Evolutionary conservation across 805 yeast species (phyloP).

Genomic region (Wickerhamia fluorescens): DNA sequence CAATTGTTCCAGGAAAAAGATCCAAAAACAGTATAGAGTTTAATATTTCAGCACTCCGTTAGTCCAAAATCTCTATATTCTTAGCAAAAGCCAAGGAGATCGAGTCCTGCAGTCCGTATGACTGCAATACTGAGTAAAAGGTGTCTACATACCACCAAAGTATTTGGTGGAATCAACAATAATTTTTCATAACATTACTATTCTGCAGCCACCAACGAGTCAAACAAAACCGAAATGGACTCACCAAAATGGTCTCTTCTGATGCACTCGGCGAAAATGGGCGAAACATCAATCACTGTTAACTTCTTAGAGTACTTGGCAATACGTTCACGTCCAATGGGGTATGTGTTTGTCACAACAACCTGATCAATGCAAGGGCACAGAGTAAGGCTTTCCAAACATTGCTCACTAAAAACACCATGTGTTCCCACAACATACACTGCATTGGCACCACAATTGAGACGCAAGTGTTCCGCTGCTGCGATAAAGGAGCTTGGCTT

Average conservation of each 20-base stretch:
- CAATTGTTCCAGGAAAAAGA: too few species aligned
- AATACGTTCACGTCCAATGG: slow-evolving; percentile 60
- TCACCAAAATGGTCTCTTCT: slow-evolving; percentile 99
- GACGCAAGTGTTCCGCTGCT: slow-evolving; percentile 94
- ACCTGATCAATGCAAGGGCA: slow-evolving; percentile 83
- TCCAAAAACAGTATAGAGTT: too few species aligned
- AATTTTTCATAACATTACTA: too few species aligned
- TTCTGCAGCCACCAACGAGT: slow-evolving; percentile 62
- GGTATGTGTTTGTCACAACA: slow-evolving; percentile 94
- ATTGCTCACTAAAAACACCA: slow-evolving; percentile 85
- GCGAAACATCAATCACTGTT: slow-evolving; percentile 84
- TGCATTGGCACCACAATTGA: slow-evolving; percentile 92
- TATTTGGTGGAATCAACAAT: too few species aligned
- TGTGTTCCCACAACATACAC: slow-evolving; percentile 93
- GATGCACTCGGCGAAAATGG: slow-evolving; percentile 95
- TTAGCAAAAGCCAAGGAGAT: slow-evolving; percentile 12
- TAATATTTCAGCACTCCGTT: slow-evolving; percentile 54
- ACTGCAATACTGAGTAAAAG: slow-evolving; percentile 55
- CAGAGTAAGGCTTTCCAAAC: slow-evolving; percentile 70
- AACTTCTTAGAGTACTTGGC: slow-evolving; percentile 55
- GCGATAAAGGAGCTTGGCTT: slow-evolving; percentile 91
- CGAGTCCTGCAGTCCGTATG: slow-evolving; percentile 49
- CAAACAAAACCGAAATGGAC: slow-evolving; percentile 87
- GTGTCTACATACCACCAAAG: too few species aligned
- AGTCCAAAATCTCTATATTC: slow-evolving; percentile 33